These are phyloP conservation scores for Quercus mongolica DNA, from an alignment of 306 rosid species.

Conservation along the genomic window DNA sequence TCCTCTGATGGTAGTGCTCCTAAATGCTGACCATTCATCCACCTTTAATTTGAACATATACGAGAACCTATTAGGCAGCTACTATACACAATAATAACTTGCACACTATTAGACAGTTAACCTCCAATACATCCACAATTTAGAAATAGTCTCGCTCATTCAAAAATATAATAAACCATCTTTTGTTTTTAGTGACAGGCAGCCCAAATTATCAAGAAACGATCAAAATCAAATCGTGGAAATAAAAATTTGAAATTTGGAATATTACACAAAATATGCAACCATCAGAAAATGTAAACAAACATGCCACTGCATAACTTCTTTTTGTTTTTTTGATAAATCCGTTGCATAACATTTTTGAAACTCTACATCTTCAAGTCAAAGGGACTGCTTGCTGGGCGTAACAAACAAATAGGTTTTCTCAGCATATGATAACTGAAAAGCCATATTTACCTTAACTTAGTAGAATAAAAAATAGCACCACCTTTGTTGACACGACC, in stretches of 20 bases:
- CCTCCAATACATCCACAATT: not conserved
- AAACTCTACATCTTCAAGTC: too few relatives aligned
- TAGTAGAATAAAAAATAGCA: too few relatives aligned
- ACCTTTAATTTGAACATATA: slow-evolving; percentile 39
- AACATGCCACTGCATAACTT: not conserved
- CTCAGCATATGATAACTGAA: too few relatives aligned
- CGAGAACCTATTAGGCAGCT: too few relatives aligned
- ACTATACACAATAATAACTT: not conserved
- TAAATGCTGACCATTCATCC: slow-evolving; percentile 98
- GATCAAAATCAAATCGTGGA: not conserved
- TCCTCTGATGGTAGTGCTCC: slow-evolving; percentile 67
- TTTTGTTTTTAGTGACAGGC: slow-evolving; percentile 7
- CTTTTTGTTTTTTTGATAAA: too few relatives aligned
- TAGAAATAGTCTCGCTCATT: not conserved
- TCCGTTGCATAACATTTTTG: too few relatives aligned
- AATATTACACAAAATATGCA: not conserved
- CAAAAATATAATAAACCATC: not conserved
- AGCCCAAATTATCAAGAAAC: slow-evolving; percentile 2
- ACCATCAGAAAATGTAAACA: too few relatives aligned
- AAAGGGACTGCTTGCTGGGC: too few relatives aligned
- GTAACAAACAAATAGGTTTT: too few relatives aligned
- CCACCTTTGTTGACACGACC: too few relatives aligned
- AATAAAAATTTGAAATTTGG: not conserved
- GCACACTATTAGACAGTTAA: not conserved
- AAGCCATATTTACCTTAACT: too few relatives aligned